phyloP scores from a whole-genome alignment of 805 yeast genomes.

The Starmerella sp. region DNA sequence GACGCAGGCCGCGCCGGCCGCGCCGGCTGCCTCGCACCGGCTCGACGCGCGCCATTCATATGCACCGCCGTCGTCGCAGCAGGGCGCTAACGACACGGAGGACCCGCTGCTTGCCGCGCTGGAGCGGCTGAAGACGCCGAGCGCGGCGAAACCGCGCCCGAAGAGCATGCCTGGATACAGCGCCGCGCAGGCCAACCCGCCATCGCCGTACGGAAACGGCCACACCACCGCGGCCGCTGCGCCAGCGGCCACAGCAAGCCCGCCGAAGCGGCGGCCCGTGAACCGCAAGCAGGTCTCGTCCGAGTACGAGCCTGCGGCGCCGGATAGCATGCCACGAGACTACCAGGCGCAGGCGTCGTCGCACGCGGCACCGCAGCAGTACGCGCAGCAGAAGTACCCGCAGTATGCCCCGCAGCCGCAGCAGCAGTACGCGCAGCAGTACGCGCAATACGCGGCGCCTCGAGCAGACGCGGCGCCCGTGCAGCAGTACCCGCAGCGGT shows the following conservation, averaged over 20 bases:
- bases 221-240: background rate
- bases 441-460: background rate
- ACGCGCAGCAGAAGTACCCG: background rate
- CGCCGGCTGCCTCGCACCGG: conserved; percentile 3
- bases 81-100: background rate
- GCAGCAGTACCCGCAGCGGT: background rate
- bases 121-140: conserved; percentile 33
- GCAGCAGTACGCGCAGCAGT: background rate
- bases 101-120: conserved; percentile 49
- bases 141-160: conserved; percentile 4
- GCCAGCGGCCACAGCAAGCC: background rate
- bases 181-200: background rate
- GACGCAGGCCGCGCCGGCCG: background rate
- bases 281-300: conserved; percentile 3
- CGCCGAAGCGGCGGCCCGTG: background rate
- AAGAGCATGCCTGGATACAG: conserved; percentile 1
- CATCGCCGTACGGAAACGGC: conserved; percentile 14
- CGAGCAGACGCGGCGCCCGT: conserved; percentile 8
- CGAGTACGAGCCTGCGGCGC: conserved; percentile 2
- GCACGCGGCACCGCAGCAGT: background rate
- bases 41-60: background rate
- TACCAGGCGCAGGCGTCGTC: background rate
- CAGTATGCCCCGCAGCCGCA: background rate
- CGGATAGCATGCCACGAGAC: background rate
- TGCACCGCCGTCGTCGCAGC: background rate